Base-by-base conservation (phyloP, 2,329 filamentous ascomycete genomes). In the Pseudogymnoascus sp. region DNA sequence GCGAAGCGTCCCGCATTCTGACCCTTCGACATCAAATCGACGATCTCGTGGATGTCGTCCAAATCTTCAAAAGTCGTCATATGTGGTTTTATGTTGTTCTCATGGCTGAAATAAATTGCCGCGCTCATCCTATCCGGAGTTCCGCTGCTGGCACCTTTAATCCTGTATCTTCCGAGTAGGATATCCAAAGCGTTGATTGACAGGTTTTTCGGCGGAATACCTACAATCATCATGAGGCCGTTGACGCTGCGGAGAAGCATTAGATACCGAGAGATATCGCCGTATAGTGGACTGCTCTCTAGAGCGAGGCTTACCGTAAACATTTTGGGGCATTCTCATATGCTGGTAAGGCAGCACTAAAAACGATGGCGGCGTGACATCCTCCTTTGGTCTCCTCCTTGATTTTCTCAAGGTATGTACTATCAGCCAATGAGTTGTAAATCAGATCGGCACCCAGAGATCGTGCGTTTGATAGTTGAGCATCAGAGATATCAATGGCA, bases 161-260 rank as follows among this genome's bases (percentile, higher is more conserved):
- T 41, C 38, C 63, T 60, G 35, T 54, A 66, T 43, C 61, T 65
- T n/a, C 60, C 58, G n/a, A 65, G 28, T 6, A 62, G 61, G 11
- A 66, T 25, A 11, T 65, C 64, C 6, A 66, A 47, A 28, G 65
- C 60, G 20, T 63, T 61, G 28, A 66, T 34, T 14, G 58, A 57
- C 9, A 66, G 37, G 7, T 59, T 47, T 34, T 62, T 58, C 5
- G 61, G 57, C 4, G 65, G 65, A 8, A 66, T 65, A 18, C 65
- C 65, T 28, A 66, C 64, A 35, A 65, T 57, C 65, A 66, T 66
- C 64, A 66, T 62, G 22, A 65, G 61, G 25, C 65, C 65, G 14
- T 39, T 58, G 11, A 38, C 37, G n/a, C 37, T 38, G 37, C 37
- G 7, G 37, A 16, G 37, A 38, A 38, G n/a, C n/a, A 38, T 38